Evolutionary conservation across 2,329 filamentous ascomycete genomes (phyloP), one percentile per base, ranked within the genome.

Genomic region (Zymoseptoria brevis): DNA sequence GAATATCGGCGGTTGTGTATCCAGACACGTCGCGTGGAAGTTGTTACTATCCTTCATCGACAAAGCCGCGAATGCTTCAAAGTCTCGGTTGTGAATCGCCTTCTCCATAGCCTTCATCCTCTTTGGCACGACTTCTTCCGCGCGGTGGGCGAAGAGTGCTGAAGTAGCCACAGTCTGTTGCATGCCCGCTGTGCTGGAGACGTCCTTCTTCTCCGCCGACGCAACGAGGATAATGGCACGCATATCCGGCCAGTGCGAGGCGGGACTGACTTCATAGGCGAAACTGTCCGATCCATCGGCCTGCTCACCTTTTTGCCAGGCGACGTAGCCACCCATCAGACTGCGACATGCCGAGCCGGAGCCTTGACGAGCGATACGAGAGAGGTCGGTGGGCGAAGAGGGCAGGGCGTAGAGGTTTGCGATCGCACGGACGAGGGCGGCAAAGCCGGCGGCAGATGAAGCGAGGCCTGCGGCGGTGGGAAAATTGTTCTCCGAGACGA

Each of bases 401-500:
- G 90, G 83, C 6, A 99, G 85, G 73, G 89, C 81, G 78, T 97
- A 99, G 49, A 99, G 83, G 74, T 97, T 84, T 41, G 94, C 94
- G 68, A 99, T 90, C 64, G 90, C 92, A 60, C 91, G 84, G 19
- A 97, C 82, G 0, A 86, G 76, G 11, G 84, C 83, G 41, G 84
- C 84, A 66, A 87, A 85, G 22, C 84, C 84, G n/a, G 84, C 83
- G n/a, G 83, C 84, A 21, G 79, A 80, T 66, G 79, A 81, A 49
- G 83, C 83, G 26, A 99, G 85, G 6, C 94, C 94, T 4, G 94
- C 94, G 24, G 94, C 94, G 2, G 94, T 99, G 64, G 94, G 94
- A 82, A 99, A 99, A 82, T 99, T 99, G 83, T 99, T 99, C 79
- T 94, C 89, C 59, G 89, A 94, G 58, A 96, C 91, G 66, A 99